A percentile compares a stretch with the other conserved stretches of the same genome.
phyloP scores from a whole-genome alignment of 2,329 filamentous ascomycete species.

The Escovopsis sp. region DNA sequence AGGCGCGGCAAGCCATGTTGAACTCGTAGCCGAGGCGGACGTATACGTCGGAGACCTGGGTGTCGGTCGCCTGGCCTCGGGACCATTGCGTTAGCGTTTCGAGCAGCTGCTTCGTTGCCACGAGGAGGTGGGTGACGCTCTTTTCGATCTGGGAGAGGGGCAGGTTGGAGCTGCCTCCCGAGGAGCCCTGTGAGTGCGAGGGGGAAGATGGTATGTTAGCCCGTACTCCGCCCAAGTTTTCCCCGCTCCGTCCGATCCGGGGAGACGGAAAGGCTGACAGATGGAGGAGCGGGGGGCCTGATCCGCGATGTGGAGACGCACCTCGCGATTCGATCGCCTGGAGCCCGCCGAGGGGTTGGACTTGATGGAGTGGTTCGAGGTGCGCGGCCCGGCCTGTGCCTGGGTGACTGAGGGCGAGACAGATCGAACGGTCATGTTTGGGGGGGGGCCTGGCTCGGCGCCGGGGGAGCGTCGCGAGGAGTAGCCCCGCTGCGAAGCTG shows the following conservation, averaged over 20 bases:
- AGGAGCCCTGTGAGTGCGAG: slow-evolving; percentile 17
- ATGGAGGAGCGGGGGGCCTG: background rate
- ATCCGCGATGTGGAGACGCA: slow-evolving; percentile 10
- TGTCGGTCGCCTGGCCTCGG: slow-evolving; percentile 76
- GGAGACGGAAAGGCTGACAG: no score
- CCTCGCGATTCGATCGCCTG: slow-evolving; percentile 19
- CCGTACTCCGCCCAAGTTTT: background rate
- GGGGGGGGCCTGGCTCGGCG: slow-evolving; percentile 42
- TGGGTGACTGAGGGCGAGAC: slow-evolving; percentile 38
- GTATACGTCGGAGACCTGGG: slow-evolving; percentile 94
- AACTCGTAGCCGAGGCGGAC: slow-evolving; percentile 96
- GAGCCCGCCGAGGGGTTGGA: slow-evolving; percentile 28
- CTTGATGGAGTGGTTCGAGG: slow-evolving; percentile 53
- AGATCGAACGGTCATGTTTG: slow-evolving; percentile 37
- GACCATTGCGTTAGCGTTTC: slow-evolving; percentile 98
- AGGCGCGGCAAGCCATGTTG: slow-evolving; percentile 95
- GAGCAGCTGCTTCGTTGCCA: slow-evolving; percentile 93
- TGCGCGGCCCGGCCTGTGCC: slow-evolving; percentile 41
- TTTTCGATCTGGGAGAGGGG: slow-evolving; percentile 94
- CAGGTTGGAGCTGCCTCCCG: slow-evolving; percentile 51
- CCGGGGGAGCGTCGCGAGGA: slow-evolving; percentile 49
- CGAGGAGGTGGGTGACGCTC: slow-evolving; percentile 91
- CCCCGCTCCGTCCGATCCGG: background rate
- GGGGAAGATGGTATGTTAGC: background rate
- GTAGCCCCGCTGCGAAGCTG: slow-evolving; percentile 31